Conservation (phyloP, 805 yeast species). For the Myxozyma geophila region DNA sequence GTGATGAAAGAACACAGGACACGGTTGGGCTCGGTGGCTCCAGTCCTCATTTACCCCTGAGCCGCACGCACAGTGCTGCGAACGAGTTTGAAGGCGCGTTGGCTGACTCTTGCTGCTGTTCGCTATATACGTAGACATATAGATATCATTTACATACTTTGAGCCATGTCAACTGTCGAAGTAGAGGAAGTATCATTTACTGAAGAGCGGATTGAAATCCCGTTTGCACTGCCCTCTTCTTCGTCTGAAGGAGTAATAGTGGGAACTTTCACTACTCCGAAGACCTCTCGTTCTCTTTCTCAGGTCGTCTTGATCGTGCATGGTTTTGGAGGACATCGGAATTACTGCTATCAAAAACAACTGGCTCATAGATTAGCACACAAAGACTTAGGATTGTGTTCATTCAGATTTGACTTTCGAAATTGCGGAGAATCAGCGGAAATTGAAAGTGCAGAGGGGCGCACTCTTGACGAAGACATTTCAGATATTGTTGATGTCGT, state of each 20-base stretch:
- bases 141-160: neutral
- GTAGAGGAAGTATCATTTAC: neutral
- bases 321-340: constrained; percentile 84
- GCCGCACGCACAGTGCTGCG: neutral
- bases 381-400: constrained; percentile 57
- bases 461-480: constrained; percentile 66
- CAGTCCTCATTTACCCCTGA: neutral
- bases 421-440: constrained; percentile 80
- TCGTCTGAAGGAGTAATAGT: constrained; percentile 20
- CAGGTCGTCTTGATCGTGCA: constrained; percentile 67
- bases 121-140: neutral
- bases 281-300: constrained; percentile 21
- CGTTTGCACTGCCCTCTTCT: constrained; percentile 24
- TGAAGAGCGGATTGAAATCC: constrained; percentile 18
- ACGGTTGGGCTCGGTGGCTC: neutral
- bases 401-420: constrained; percentile 82
- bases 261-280: constrained; percentile 27
- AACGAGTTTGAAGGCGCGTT: neutral
- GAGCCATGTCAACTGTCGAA: neutral
- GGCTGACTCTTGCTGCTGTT: neutral
- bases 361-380: constrained; percentile 65
- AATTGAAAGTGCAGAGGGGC: constrained; percentile 44
- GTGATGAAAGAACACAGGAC: neutral
- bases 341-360: constrained; percentile 71
- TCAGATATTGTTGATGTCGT: constrained; percentile 64